Evolutionary conservation across 768 basidiomycete species (phyloP).

Genomic region (Calocera cornea): DNA sequence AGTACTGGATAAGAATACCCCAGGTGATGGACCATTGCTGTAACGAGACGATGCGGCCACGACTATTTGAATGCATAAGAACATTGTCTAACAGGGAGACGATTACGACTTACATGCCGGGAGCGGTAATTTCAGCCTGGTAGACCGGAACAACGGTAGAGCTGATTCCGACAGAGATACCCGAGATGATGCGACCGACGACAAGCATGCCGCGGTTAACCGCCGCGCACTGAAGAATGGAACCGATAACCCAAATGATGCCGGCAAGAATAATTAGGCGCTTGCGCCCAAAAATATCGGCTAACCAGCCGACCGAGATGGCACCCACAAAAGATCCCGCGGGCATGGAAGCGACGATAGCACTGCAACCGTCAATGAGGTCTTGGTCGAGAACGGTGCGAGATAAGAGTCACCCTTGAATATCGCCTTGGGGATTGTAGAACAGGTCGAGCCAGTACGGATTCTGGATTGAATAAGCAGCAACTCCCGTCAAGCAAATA

Average conservation of each 20-base stretch:
- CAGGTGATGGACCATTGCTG: constrained; percentile 73
- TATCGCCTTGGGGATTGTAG: constrained; percentile 6
- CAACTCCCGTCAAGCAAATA: neutral
- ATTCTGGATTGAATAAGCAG: constrained; percentile 1
- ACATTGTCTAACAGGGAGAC: neutral
- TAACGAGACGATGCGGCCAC: constrained; percentile 60
- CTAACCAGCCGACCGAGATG: constrained; percentile 36
- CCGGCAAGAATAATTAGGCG: constrained; percentile 49
- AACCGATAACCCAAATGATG: constrained; percentile 58
- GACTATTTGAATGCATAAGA: constrained; percentile 15
- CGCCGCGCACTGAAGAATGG: constrained; percentile 55
- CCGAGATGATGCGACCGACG: constrained; percentile 52
- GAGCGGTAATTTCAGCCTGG: constrained; percentile 27
- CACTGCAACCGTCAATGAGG: neutral
- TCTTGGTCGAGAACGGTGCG: neutral
- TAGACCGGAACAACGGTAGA: constrained; percentile 8
- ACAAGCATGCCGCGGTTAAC: constrained; percentile 64
- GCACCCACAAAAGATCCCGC: constrained; percentile 55
- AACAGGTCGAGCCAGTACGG: constrained; percentile 6
- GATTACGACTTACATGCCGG: constrained; percentile 30
- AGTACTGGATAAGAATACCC: constrained; percentile 36
- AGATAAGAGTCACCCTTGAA: neutral
- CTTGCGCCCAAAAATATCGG: constrained; percentile 10
- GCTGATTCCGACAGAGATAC: constrained; percentile 36
- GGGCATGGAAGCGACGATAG: constrained; percentile 60